phyloP scores from a whole-genome alignment of 495 filamentous ascomycete species.

The Collariella sp. region DNA sequence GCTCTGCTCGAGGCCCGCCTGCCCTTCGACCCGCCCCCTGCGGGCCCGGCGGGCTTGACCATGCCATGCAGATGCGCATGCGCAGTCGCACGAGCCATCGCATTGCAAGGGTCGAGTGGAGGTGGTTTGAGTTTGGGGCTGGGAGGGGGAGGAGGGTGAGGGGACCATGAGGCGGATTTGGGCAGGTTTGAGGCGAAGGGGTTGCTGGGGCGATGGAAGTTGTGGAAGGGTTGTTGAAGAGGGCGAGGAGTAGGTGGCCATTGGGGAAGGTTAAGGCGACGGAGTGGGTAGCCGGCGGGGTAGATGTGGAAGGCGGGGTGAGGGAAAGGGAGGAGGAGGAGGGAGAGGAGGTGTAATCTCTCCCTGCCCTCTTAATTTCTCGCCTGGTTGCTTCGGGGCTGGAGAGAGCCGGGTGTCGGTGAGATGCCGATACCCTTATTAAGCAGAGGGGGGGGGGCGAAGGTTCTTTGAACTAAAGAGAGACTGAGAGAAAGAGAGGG shows the following conservation, averaged over 20 bases:
- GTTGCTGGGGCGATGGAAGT: slow-evolving; percentile 67
- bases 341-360: slow-evolving; percentile 39
- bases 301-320: slow-evolving; percentile 62
- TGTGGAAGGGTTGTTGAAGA: slow-evolving; percentile 74
- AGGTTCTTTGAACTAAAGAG: background rate
- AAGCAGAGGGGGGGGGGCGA: background rate
- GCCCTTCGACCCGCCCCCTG: slow-evolving; percentile 84
- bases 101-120: slow-evolving; percentile 92
- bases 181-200: slow-evolving; percentile 48
- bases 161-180: slow-evolving; percentile 40
- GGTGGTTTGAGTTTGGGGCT: slow-evolving; percentile 76
- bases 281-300: slow-evolving; percentile 68
- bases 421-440: too few relatives aligned
- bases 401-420: too few relatives aligned
- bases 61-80: slow-evolving; percentile 47
- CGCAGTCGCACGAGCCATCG: slow-evolving; percentile 74
- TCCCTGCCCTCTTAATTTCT: background rate
- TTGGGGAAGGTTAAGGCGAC: slow-evolving; percentile 60
- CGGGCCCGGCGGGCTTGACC: slow-evolving; percentile 61
- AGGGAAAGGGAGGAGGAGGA: slow-evolving; percentile 59
- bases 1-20: slow-evolving; percentile 85
- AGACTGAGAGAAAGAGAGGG: background rate
- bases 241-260: slow-evolving; percentile 64
- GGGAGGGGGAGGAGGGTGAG: slow-evolving; percentile 42
- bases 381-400: background rate